A percentile compares a stretch with the other conserved stretches of the same genome.
Conservation (phyloP, 176 grass and related monocot species). For the Oryza meridionalis region DNA sequence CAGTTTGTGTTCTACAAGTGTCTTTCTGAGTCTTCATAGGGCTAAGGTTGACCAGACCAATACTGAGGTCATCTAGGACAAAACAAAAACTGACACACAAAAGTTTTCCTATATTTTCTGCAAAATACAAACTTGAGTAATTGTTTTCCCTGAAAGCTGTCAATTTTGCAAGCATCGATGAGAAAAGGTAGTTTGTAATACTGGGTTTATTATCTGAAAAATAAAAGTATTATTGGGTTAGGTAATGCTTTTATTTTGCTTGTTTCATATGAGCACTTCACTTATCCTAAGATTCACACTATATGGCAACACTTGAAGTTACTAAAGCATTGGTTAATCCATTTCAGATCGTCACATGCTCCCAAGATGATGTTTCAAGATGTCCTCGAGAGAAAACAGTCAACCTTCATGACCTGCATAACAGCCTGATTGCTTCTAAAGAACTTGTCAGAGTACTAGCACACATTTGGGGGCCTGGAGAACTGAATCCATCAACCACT, state of each 20-base stretch:
- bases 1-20: background rate
- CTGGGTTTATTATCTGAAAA: no score
- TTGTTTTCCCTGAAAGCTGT: background rate
- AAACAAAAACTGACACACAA: background rate
- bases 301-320: background rate
- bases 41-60: background rate
- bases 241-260: background rate
- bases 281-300: background rate
- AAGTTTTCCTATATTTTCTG: background rate
- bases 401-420: slow-evolving; percentile 57
- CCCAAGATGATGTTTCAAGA: slow-evolving; percentile 36
- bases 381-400: slow-evolving; percentile 30
- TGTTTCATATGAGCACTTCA: background rate
- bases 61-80: background rate
- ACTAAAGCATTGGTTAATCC: slow-evolving; percentile 16
- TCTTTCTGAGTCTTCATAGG: background rate
- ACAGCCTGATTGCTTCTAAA: slow-evolving; percentile 70
- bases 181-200: background rate
- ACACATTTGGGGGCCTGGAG: slow-evolving; percentile 56
- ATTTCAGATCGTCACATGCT: slow-evolving; percentile 42
- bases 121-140: background rate
- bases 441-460: slow-evolving; percentile 73
- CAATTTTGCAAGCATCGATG: background rate
- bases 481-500: slow-evolving; percentile 53
- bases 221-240: background rate